A percentile compares a stretch with the other conserved stretches of the same genome.
phyloP scores from a whole-genome alignment of 331 rosid species.

The Quercus lobata region DNA sequence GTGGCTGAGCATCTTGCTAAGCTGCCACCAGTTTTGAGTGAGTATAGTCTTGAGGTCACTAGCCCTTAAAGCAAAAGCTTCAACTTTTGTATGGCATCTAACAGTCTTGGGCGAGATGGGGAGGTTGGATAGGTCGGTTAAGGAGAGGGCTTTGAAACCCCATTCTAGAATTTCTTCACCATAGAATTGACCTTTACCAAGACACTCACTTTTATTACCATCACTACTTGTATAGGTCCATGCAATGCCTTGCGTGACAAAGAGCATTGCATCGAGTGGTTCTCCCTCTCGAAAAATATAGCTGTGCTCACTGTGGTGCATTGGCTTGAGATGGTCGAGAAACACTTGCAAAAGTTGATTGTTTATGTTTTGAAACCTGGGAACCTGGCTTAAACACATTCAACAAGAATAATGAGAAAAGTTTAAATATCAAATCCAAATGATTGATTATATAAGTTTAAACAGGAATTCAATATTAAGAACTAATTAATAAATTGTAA shows the following conservation, averaged over 20 bases:
- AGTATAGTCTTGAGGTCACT: slow-evolving; percentile 27
- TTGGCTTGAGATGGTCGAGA: slow-evolving; percentile 23
- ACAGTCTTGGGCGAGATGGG: slow-evolving; percentile 32
- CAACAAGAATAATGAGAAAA: neutral
- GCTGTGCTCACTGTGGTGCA: slow-evolving; percentile 19
- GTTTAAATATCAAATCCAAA: neutral
- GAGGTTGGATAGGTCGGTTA: slow-evolving; percentile 13
- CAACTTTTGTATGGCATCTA: slow-evolving; percentile 27
- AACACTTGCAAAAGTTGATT: slow-evolving; percentile 3
- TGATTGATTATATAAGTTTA: neutral
- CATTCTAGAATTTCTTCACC: slow-evolving; percentile 42
- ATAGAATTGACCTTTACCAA: slow-evolving; percentile 29
- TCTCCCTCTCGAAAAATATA: slow-evolving; percentile 29
- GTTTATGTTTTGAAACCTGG: slow-evolving; percentile 14
- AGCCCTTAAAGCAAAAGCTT: slow-evolving; percentile 33
- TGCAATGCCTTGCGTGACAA: slow-evolving; percentile 28
- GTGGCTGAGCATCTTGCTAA: too few relatives aligned
- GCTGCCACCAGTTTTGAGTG: too few relatives aligned
- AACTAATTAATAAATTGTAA: too few relatives aligned
- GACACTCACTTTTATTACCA: neutral
- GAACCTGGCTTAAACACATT: slow-evolving; percentile 14
- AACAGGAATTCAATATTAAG: too few relatives aligned
- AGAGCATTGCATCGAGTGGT: slow-evolving; percentile 22
- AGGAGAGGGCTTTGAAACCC: slow-evolving; percentile 19
- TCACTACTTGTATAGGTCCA: neutral